Conservation (phyloP, 1,139 yeast species). For the Candida gigantensis region DNA sequence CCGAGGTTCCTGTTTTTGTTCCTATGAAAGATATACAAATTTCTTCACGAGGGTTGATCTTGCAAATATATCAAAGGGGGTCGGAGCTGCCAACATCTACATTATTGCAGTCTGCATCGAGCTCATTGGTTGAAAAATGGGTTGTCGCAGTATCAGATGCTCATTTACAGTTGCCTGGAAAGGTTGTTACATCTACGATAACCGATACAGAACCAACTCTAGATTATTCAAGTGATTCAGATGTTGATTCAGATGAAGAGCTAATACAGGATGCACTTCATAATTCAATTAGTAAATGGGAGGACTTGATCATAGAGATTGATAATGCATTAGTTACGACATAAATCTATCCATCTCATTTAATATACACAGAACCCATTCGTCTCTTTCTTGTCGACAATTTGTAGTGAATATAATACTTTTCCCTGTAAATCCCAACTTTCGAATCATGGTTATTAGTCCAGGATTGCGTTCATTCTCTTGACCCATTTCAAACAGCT, state of each 20-base stretch:
- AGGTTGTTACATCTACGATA: slow-evolving; percentile 38
- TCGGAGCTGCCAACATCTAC: not conserved
- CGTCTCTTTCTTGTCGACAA: slow-evolving; percentile 78
- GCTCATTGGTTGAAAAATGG: slow-evolving; percentile 45
- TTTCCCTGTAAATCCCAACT: slow-evolving; percentile 68
- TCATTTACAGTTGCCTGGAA: slow-evolving; percentile 33
- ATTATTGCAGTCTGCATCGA: slow-evolving; percentile 11
- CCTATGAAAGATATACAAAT: slow-evolving; percentile 11
- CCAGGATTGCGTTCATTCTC: slow-evolving; percentile 39
- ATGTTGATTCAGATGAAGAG: slow-evolving; percentile 14
- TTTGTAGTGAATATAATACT: slow-evolving; percentile 77
- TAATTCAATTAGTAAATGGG: slow-evolving; percentile 6
- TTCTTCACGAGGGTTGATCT: slow-evolving; percentile 10
- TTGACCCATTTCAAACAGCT: slow-evolving; percentile 3
- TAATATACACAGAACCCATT: slow-evolving; percentile 72
- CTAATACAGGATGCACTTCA: slow-evolving; percentile 9
- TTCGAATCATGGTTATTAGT: slow-evolving; percentile 42
- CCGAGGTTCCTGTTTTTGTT: slow-evolving; percentile 8
- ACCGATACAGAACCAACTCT: not conserved
- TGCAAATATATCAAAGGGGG: slow-evolving; percentile 8
- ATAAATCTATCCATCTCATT: slow-evolving; percentile 59
- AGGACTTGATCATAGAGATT: slow-evolving; percentile 10
- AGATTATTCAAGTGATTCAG: slow-evolving; percentile 6
- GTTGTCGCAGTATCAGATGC: slow-evolving; percentile 43
- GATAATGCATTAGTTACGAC: slow-evolving; percentile 10